Evolutionary conservation across 495 filamentous ascomycete genomes (phyloP).

Genomic region (Xylaria intraflava): DNA sequence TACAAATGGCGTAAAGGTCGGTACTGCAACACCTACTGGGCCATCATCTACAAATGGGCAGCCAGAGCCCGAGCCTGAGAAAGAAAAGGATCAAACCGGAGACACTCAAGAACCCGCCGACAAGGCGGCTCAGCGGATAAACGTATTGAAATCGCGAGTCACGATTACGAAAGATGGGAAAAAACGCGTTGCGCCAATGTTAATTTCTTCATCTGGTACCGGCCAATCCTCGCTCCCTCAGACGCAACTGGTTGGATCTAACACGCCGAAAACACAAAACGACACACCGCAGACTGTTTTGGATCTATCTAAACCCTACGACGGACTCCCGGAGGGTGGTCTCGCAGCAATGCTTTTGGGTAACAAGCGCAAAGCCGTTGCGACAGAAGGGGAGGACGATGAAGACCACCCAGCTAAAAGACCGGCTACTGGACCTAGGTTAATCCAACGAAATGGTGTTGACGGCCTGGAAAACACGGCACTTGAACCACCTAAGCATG

Average conservation of each 20-base stretch:
- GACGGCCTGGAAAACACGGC: slow-evolving; percentile 70
- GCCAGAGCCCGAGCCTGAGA: slow-evolving; percentile 30
- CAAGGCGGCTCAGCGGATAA: slow-evolving; percentile 59
- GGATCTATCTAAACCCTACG: slow-evolving; percentile 89
- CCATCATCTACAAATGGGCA: slow-evolving; percentile 33
- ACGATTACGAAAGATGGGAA: slow-evolving; percentile 96
- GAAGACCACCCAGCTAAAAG: slow-evolving; percentile 58
- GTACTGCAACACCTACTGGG: slow-evolving; percentile 18
- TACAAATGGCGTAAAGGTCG: slow-evolving; percentile 37
- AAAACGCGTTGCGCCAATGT: slow-evolving; percentile 85
- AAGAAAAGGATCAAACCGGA: slow-evolving; percentile 31
- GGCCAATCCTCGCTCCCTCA: slow-evolving; percentile 84
- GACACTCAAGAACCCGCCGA: slow-evolving; percentile 41
- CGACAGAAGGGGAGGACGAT: slow-evolving; percentile 57
- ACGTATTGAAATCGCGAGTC: slow-evolving; percentile 78
- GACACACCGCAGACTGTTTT: slow-evolving; percentile 80
- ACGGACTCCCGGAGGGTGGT: slow-evolving; percentile 87
- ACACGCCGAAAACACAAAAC: slow-evolving; percentile 50
- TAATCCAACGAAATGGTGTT: slow-evolving; percentile 66
- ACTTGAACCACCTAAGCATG: slow-evolving; percentile 45
- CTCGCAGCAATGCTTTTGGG: slow-evolving; percentile 78
- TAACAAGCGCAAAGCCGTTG: slow-evolving; percentile 79
- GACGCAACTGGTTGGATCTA: slow-evolving; percentile 69
- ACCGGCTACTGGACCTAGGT: slow-evolving; percentile 57
- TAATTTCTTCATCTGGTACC: slow-evolving; percentile 78